These are phyloP conservation scores for Ascodesmis nigricans DNA, from an alignment of 495 filamentous ascomycete genomes.

Conservation along the genomic window DNA sequence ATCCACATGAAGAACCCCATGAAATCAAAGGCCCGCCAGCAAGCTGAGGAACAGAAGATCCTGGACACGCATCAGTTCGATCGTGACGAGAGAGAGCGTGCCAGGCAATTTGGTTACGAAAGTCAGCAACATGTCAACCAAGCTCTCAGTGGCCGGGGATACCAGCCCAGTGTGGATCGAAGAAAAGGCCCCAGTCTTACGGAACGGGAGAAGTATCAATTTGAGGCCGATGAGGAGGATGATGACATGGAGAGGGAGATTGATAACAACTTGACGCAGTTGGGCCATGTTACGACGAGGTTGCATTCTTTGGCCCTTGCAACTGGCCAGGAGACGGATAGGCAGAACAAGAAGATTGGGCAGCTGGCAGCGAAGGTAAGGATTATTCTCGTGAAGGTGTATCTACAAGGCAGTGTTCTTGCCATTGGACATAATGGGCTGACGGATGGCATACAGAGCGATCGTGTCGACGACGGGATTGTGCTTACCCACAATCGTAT, in stretches of 20 bases:
- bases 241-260: slow-evolving; percentile 58
- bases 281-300: slow-evolving; percentile 35
- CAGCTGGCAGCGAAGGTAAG: slow-evolving; percentile 49
- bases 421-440: no score
- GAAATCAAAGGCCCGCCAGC: slow-evolving; percentile 33
- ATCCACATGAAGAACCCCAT: slow-evolving; percentile 56
- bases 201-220: slow-evolving; percentile 55
- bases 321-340: slow-evolving; percentile 50
- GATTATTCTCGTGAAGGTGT: not conserved
- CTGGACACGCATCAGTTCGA: slow-evolving; percentile 41
- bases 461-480: slow-evolving; percentile 10
- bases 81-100: slow-evolving; percentile 44
- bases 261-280: slow-evolving; percentile 37
- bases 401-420: no score
- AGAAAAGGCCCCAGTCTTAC: slow-evolving; percentile 29
- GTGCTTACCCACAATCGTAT: slow-evolving; percentile 15
- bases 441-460: slow-evolving; percentile 4
- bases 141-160: slow-evolving; percentile 31
- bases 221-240: slow-evolving; percentile 54
- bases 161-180: slow-evolving; percentile 5
- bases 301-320: slow-evolving; percentile 46
- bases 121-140: slow-evolving; percentile 36
- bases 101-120: slow-evolving; percentile 39
- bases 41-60: slow-evolving; percentile 37
- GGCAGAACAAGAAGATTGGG: slow-evolving; percentile 52